phyloP scores from a whole-genome alignment of 2,329 filamentous ascomycete species.

The Metarhizium sp. region DNA sequence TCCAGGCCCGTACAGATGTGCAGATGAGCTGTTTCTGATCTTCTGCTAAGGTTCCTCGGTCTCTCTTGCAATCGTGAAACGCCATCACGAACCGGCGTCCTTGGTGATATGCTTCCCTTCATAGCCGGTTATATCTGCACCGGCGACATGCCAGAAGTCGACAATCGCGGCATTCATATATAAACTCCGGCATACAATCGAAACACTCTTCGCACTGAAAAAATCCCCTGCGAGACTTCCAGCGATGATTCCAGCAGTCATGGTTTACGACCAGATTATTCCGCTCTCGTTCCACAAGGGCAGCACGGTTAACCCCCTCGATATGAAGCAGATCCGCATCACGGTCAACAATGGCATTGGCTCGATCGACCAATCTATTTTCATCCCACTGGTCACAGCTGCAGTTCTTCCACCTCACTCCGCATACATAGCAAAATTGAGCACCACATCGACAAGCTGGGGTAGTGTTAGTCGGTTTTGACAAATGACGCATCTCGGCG shows the following conservation, averaged over 20 bases:
- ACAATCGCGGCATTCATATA: conserved; percentile 37
- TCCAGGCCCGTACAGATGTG: no score
- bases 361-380: conserved; percentile 1
- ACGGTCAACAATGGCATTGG: not conserved
- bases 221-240: not conserved
- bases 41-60: no score
- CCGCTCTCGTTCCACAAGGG: not conserved
- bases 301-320: not conserved
- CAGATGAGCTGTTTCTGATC: no score
- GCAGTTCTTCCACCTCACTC: conserved; percentile 30
- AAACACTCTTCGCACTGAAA: conserved; percentile 6
- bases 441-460: conserved; percentile 34
- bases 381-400: conserved; percentile 28
- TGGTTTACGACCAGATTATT: conserved; percentile 2
- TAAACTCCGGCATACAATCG: conserved; percentile 25
- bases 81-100: no score
- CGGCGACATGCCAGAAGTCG: conserved; percentile 32
- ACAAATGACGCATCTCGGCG: not conserved
- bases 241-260: not conserved
- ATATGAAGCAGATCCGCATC: not conserved
- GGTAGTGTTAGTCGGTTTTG: not conserved
- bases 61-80: no score
- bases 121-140: conserved; percentile 19
- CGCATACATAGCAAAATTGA: conserved; percentile 43
- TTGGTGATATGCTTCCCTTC: not conserved